Evolutionary conservation across 768 basidiomycete species (phyloP), one percentile per base, ranked within the genome.

Genomic region (Suillus occidentalis): DNA sequence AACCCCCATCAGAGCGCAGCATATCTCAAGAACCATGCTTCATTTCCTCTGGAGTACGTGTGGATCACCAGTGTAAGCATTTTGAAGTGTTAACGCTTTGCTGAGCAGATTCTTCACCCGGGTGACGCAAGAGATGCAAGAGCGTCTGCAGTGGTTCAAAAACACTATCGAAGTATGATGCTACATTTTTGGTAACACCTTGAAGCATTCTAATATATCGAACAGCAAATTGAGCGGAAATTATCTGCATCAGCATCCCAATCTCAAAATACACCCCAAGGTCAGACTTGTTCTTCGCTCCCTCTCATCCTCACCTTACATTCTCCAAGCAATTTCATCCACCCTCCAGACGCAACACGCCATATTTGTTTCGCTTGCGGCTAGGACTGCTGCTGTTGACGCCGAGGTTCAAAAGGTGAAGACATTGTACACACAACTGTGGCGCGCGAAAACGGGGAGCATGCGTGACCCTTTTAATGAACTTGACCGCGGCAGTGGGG

Each of bases 271-370:
- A 91, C 91, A 2, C 92, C 92, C 16, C 92, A 95, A 76, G 85
- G 92, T 91, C 69, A 42, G 76, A 60, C 47, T 28, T 37, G 31
- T 37, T 18, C 49, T 42, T 39, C 7, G 12, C 28, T 55, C 57
- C 45, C 64, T 43, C 31, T 52, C 60, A 9, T 64, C 53, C 53
- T 60, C 28, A 67, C 61, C 60, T 64, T 25, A 63, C 65, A 37
- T 62, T 65, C 31, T 40, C 34, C 63, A 60, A 92, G 92, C 84
- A 53, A 90, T 94, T 63, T 79, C 89, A 6, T 82, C 90, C 4
- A 90, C 92, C 7, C 81, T 95, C 40, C 90, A 92, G 72, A 88
- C 89, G 6, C 92, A 95, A 73, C 89, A 95, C 67, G 80, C 84
- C 22, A 89, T 86, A 6, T 94, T 93, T 75, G 83, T 93, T 31